These are phyloP conservation scores for Centrapalus pauciflorus DNA, from an alignment of 129 eudicot species.

Conservation along the genomic window DNA sequence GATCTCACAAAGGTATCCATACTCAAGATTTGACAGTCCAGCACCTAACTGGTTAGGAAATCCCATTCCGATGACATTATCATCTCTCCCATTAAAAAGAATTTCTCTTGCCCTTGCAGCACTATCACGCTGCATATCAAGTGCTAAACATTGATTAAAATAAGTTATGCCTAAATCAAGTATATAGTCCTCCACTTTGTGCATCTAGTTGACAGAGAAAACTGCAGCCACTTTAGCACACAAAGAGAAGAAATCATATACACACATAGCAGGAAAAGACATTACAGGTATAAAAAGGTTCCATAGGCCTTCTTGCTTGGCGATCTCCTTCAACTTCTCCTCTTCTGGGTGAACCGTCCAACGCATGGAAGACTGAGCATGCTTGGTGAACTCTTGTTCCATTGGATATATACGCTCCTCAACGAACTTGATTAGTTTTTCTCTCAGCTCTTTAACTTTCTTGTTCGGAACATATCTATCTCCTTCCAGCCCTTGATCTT, in stretches of 20 bases:
- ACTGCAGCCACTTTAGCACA: neutral
- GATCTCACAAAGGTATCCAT: constrained; percentile 93
- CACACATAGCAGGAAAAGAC: neutral
- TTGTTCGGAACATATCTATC: constrained; percentile 71
- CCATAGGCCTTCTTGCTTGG: constrained; percentile 91
- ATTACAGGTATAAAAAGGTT: constrained; percentile 88
- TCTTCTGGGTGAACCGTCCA: constrained; percentile 94
- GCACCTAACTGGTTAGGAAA: constrained; percentile 65
- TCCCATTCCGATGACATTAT: constrained; percentile 21
- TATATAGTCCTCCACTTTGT: neutral
- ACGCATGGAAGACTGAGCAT: constrained; percentile 61
- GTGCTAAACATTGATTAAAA: neutral
- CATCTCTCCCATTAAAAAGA: constrained; percentile 41
- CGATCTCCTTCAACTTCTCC: constrained; percentile 80
- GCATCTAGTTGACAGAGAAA: neutral
- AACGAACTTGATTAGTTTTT: constrained; percentile 63
- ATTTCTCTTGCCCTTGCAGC: constrained; percentile 80
- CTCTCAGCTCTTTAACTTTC: constrained; percentile 58
- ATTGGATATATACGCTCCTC: constrained; percentile 76
- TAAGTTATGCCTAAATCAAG: constrained; percentile 2
- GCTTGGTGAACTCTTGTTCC: constrained; percentile 70
- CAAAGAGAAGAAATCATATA: neutral
- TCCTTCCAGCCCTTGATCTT: constrained; percentile 31
- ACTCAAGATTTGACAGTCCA: constrained; percentile 91
- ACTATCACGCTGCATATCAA: constrained; percentile 60